Evolutionary conservation across 495 filamentous ascomycete species (phyloP).

Genomic region (Chaetomium cochliodes): DNA sequence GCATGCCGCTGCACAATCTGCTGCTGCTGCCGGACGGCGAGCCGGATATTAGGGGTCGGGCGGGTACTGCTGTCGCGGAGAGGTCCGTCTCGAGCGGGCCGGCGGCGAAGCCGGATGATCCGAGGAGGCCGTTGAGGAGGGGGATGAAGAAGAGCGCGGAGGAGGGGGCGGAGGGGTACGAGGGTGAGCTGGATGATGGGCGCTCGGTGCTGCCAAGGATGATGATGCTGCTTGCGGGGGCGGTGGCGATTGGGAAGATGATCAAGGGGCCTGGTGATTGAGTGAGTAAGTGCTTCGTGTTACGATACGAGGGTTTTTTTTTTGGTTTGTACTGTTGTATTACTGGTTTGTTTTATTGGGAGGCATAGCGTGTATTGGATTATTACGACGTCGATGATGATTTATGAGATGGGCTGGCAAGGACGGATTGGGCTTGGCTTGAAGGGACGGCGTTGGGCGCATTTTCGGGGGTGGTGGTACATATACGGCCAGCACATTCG

Average conservation of each 20-base stretch:
- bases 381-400: background rate
- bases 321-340: background rate
- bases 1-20: constrained; percentile 27
- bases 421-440: too few species aligned
- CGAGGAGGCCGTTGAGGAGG: background rate
- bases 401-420: background rate
- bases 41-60: too few species aligned
- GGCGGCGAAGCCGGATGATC: background rate
- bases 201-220: constrained; percentile 26
- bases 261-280: constrained; percentile 20
- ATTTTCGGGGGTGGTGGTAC: background rate
- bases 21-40: constrained; percentile 1
- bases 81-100: background rate
- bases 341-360: background rate
- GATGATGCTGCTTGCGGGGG: constrained; percentile 34
- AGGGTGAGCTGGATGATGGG: constrained; percentile 18
- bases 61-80: background rate
- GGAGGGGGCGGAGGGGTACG: constrained; percentile 13
- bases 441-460: background rate
- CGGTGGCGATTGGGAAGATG: constrained; percentile 28
- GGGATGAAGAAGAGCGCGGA: background rate
- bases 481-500: background rate
- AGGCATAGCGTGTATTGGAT: background rate
- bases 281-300: too few species aligned
- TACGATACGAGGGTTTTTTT: too few species aligned